Evolutionary conservation across 2,329 filamentous ascomycete genomes (phyloP), one percentile per base, ranked within the genome.

Genomic region (Cladosporium phlei): DNA sequence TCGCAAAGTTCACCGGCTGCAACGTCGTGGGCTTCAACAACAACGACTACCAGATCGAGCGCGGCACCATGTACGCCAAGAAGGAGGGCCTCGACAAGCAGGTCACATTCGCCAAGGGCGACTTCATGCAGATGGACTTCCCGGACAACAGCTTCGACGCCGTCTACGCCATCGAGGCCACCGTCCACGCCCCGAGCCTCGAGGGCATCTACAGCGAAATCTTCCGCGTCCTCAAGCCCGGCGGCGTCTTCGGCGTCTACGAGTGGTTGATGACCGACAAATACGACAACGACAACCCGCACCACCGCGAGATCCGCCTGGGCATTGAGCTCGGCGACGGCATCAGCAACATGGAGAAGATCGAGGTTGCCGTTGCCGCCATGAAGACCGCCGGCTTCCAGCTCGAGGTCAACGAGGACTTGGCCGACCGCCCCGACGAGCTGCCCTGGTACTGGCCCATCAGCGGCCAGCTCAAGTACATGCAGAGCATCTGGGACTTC

Each of bases 71-170:
- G 46, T 95, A 96, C 65, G 88, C 90, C 2, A 70, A 78, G 52
- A 88, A 88, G 69, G 88, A 95, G 70, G 83, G 84, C 42, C 74
- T 97, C 43, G 77, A 83, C 1, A 69, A 87, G 62, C 88, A 95
- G 73, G 73, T 95, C 56, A 78, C 77, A 53, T 97, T 88, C 61
- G 85, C 88, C 64, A 96, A 97, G 79, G 91, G 90, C 44, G 91
- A 97, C 64, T 98, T 98, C 68, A 97, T 97, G 91, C 88, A 95
- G 82, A 95, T 97, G 88, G 83, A 83, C 17, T 97, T 97, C 75
- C 83, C 86, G 37, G 86, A 93, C 63, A 88, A 94, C 76, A 80
- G 76, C 16, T 97, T 97, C 69, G 93, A 97, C 60, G 89, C 88
- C 48, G 88, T 96, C 44, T 97, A 97, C 65, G 91, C 90, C 45